phyloP scores from a whole-genome alignment of 106 monocot genomes.

The Hemerocallis citrina region DNA sequence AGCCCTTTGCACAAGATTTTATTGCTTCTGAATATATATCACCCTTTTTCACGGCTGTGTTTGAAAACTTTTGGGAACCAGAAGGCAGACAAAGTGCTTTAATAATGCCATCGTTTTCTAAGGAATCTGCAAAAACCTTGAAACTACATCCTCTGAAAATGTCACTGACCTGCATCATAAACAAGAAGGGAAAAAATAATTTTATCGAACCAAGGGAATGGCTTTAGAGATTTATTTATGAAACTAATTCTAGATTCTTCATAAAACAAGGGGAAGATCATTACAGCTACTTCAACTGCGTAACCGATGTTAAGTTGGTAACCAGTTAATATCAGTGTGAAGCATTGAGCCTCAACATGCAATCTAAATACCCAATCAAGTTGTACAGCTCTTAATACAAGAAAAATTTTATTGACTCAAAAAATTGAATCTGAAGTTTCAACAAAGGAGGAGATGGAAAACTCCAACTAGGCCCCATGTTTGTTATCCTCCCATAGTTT shows the following conservation, averaged over 20 bases:
- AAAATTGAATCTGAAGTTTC: no score
- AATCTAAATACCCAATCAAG: not conserved
- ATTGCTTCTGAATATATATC: constrained; percentile 80
- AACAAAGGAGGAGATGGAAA: no score
- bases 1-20: constrained; percentile 92
- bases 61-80: constrained; percentile 79
- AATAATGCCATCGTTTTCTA: constrained; percentile 64
- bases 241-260: not conserved
- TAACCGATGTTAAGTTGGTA: not conserved
- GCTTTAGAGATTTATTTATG: not conserved
- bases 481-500: no score
- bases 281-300: not conserved
- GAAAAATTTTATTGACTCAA: no score
- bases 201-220: not conserved
- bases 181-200: not conserved
- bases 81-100: constrained; percentile 83
- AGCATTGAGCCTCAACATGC: constrained; percentile 1
- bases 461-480: no score
- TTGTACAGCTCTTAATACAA: no score
- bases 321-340: not conserved
- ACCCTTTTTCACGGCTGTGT: constrained; percentile 89
- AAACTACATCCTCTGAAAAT: constrained; percentile 60
- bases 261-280: not conserved
- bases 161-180: constrained; percentile 55
- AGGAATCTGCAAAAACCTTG: constrained; percentile 76